Conservation (phyloP, 2,329 filamentous ascomycete species). For the Aureobasidium uvarum region DNA sequence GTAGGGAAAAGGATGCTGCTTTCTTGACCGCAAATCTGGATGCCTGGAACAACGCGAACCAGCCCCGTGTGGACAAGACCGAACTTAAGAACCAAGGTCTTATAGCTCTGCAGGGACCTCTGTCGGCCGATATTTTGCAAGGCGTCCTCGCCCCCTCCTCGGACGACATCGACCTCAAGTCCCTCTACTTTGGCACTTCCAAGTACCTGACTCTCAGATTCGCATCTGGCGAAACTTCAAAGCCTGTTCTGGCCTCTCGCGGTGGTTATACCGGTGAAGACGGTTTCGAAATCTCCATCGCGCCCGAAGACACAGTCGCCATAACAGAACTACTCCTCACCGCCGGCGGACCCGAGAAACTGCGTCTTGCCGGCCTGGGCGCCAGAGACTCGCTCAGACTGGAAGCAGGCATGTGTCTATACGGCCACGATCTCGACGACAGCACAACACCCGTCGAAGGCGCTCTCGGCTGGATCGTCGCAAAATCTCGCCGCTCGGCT, state of each 20-base stretch:
- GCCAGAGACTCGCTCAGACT: conserved; percentile 88
- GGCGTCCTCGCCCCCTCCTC: conserved; percentile 57
- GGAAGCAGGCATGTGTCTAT: conserved; percentile 98
- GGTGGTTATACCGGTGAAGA: conserved; percentile 98
- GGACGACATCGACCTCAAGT: conserved; percentile 54
- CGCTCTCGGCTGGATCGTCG: conserved; percentile 75
- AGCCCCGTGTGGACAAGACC: conserved; percentile 39
- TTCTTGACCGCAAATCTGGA: conserved; percentile 72
- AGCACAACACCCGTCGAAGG: conserved; percentile 67
- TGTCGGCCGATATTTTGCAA: conserved; percentile 67
- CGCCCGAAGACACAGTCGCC: conserved; percentile 60
- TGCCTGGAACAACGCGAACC: conserved; percentile 54
- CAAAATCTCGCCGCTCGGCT: conserved; percentile 64
- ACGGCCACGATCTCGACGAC: conserved; percentile 95
- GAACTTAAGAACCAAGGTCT: conserved; percentile 66
- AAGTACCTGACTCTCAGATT: conserved; percentile 65
- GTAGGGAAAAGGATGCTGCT: conserved; percentile 79
- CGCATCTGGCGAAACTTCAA: conserved; percentile 49
- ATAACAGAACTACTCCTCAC: conserved; percentile 69
- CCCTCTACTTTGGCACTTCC: conserved; percentile 79
- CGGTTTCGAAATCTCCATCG: conserved; percentile 93
- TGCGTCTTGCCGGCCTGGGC: conserved; percentile 83
- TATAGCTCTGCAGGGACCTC: conserved; percentile 84
- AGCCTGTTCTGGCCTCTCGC: conserved; percentile 71
- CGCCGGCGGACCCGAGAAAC: conserved; percentile 56